phyloP scores from a whole-genome alignment of 495 filamentous ascomycete genomes.

The Talaromyces adpressus region DNA sequence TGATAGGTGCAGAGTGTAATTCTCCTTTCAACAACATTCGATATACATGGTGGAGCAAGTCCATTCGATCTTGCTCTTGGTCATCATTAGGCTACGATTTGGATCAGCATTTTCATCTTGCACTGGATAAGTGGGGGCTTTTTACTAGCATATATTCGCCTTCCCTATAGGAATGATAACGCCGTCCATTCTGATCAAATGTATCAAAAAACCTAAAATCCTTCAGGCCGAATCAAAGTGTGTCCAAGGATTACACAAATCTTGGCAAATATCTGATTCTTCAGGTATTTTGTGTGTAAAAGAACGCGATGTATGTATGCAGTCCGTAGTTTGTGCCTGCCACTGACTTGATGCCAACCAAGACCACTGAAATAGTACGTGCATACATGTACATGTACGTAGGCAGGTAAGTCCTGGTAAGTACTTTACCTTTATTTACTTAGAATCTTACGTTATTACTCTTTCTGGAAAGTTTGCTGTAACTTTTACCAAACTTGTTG shows the following conservation, averaged over 20 bases:
- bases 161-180: conserved; percentile 17
- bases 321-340: neutral
- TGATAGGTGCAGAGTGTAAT: conserved; percentile 35
- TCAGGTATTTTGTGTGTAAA: neutral
- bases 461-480: too few relatives aligned
- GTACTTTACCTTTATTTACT: too few relatives aligned
- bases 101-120: conserved; percentile 13
- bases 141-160: conserved; percentile 23
- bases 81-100: conserved; percentile 11
- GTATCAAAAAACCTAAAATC: neutral
- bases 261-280: neutral
- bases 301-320: neutral
- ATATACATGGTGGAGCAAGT: conserved; percentile 50
- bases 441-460: too few relatives aligned
- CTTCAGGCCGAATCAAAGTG: neutral
- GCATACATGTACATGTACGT: too few relatives aligned
- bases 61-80: conserved; percentile 57
- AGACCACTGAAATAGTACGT: neutral
- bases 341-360: neutral
- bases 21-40: conserved; percentile 29
- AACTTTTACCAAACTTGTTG: too few relatives aligned
- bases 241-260: neutral
- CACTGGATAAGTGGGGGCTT: conserved; percentile 19
- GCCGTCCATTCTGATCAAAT: conserved; percentile 12
- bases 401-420: too few relatives aligned